Percentiles rank a stretch among this genome's conserved stretches.
phyloP scores from a whole-genome alignment of 768 basidiomycete species.

The Crassisporium funariophilum region DNA sequence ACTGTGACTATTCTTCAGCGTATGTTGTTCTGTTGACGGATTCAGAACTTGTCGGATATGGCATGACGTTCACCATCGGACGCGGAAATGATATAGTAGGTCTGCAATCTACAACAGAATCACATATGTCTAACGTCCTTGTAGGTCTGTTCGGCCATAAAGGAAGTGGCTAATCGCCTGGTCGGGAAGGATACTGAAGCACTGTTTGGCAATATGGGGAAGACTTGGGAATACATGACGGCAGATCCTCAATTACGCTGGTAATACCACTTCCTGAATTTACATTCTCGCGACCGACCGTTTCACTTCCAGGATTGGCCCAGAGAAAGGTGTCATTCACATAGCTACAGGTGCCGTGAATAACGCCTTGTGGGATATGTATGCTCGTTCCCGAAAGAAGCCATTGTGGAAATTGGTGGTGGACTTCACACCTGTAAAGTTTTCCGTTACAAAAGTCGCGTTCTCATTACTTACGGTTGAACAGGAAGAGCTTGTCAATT shows the following conservation, averaged over 20 bases:
- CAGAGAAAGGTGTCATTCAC: conserved; percentile 95
- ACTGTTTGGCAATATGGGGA: conserved; percentile 89
- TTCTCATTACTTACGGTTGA: background rate
- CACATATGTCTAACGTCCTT: background rate
- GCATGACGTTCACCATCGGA: conserved; percentile 94
- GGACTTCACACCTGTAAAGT: conserved; percentile 75
- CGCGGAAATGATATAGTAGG: conserved; percentile 91
- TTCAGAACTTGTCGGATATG: conserved; percentile 80
- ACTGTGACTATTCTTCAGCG: conserved; percentile 95
- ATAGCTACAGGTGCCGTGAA: conserved; percentile 87
- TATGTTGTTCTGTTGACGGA: conserved; percentile 81
- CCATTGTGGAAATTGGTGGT: conserved; percentile 94
- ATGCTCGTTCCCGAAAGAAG: conserved; percentile 74
- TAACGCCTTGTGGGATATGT: conserved; percentile 96
- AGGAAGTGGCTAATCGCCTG: conserved; percentile 77
- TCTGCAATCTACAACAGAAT: too few relatives aligned
- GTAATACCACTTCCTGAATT: too few relatives aligned
- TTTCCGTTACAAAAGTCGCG: background rate
- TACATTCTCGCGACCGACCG: too few relatives aligned
- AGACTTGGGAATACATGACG: conserved; percentile 84
- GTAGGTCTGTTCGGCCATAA: conserved; percentile 82
- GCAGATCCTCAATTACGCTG: conserved; percentile 91
- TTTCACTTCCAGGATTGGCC: conserved; percentile 67
- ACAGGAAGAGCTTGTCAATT: conserved; percentile 79
- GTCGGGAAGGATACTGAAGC: conserved; percentile 80